Evolutionary conservation across 2,329 filamentous ascomycete genomes (phyloP).

Genomic region (Nigrograna mackinnonii): DNA sequence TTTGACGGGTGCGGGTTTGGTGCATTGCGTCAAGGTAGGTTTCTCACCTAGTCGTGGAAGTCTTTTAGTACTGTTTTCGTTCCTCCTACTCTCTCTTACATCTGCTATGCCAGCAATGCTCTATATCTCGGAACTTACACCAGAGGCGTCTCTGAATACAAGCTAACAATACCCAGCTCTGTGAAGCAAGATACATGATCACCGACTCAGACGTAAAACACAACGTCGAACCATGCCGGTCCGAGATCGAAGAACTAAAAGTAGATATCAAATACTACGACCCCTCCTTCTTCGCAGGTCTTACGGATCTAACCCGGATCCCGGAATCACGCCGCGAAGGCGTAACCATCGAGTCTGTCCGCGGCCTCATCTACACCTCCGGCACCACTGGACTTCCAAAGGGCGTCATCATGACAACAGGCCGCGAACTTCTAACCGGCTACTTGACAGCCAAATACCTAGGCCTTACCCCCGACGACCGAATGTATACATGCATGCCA

Average conservation of each 20-base stretch:
- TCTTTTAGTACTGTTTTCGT: too few species aligned
- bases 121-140: too few species aligned
- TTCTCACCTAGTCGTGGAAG: too few species aligned
- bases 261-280: slow-evolving; percentile 34
- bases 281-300: slow-evolving; percentile 23
- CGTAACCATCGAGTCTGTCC: slow-evolving; percentile 27
- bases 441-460: slow-evolving; percentile 26
- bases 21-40: slow-evolving; percentile 38
- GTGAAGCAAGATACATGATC: slow-evolving; percentile 47
- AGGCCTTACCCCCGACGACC: slow-evolving; percentile 25
- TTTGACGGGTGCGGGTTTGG: slow-evolving; percentile 34
- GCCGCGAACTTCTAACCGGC: slow-evolving; percentile 29
- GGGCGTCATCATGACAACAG: slow-evolving; percentile 28
- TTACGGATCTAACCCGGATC: slow-evolving; percentile 23
- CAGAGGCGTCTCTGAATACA: too few species aligned
- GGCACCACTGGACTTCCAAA: slow-evolving; percentile 42
- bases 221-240: slow-evolving; percentile 44
- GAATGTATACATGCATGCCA: slow-evolving; percentile 43
- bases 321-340: slow-evolving; percentile 25
- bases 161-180: slow-evolving; percentile 52
- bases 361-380: slow-evolving; percentile 37
- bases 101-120: too few species aligned
- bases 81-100: too few species aligned
- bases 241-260: slow-evolving; percentile 22
- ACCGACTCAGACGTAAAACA: slow-evolving; percentile 52